phyloP scores from a whole-genome alignment of 768 basidiomycete species.

The Rhodosporidiobolus odoratus region DNA sequence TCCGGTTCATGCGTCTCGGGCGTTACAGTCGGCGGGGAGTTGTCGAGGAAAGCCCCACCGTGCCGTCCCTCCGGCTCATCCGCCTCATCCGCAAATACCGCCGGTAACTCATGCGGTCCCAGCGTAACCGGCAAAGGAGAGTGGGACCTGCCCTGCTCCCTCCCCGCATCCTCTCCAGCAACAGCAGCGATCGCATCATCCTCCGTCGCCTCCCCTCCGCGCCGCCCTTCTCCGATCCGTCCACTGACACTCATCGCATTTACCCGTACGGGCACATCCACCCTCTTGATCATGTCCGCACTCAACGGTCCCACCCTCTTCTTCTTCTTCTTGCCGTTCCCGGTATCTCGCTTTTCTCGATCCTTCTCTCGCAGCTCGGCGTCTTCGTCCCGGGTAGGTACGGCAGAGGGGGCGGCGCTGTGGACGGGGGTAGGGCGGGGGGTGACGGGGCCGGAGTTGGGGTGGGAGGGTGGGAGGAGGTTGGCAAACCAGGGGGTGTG shows the following conservation, averaged over 20 bases:
- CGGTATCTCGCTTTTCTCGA: slow-evolving; percentile 9
- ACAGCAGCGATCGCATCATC: not conserved
- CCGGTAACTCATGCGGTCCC: not conserved
- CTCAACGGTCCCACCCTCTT: slow-evolving; percentile 48
- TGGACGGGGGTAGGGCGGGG: slow-evolving; percentile 14
- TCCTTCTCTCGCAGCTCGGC: slow-evolving; percentile 18
- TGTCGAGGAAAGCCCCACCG: not conserved
- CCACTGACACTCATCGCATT: slow-evolving; percentile 41
- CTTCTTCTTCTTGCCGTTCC: slow-evolving; percentile 33
- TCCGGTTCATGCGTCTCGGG: not conserved
- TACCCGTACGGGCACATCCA: slow-evolving; percentile 37
- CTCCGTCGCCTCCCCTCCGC: not conserved
- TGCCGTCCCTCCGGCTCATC: not conserved
- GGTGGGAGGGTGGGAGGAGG: not conserved
- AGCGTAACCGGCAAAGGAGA: not conserved
- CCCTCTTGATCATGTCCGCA: slow-evolving; percentile 69
- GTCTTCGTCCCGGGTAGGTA: not conserved
- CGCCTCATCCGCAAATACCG: slow-evolving; percentile 4
- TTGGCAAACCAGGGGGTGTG: slow-evolving; percentile 5
- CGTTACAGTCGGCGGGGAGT: not conserved
- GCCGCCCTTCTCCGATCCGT: slow-evolving; percentile 12
- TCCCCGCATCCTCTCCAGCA: not conserved
- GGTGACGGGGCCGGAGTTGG: not conserved
- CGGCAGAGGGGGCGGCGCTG: not conserved
- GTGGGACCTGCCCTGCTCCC: not conserved